Base-by-base conservation (phyloP, 1,284 basidiomycete genomes). In the Austroboletus niveus region DNA sequence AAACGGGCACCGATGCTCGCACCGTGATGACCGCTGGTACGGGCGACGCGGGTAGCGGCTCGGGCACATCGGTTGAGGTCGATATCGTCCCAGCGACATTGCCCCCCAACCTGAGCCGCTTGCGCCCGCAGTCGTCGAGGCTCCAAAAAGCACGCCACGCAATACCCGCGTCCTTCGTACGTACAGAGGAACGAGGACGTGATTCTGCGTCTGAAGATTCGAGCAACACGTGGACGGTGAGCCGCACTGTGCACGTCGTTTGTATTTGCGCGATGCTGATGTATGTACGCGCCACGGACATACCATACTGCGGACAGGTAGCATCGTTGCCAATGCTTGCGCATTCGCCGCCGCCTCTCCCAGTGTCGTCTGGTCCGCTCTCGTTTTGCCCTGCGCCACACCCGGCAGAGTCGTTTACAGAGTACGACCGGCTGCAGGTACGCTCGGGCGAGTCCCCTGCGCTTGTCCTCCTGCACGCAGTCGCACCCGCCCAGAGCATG, bases 351-450 rank as follows among this genome's bases (percentile, higher is more conserved):
- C 27, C 6, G 7, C 27, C 31, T 0, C 15, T 15, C 30, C 39
- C 39, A n/a, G 40, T 29, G 20, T 32, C 53, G 9, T 17, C 32
- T 41, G 46, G 43, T 7, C 38, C 52, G 3, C 48, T 66, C 38
- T 68, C 68, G 8, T 66, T 66, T 35, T 52, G 49, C 31, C 69
- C 66, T 6, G 41, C 55, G 1, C 17, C 52, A 7, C 67, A 57
- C 20, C 44, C 56, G 8, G 55, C 68, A 1, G 66, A 66, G 35
- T 65, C 68, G 27, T 66, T 70, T 22, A 56, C 55, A 8, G 69
- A 67, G 32, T 56, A 69, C 24, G 57, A 69, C 24, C 58, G 67
- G 30, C 42, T 70, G 34, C 53, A 54, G 5, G 51, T 66, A n/a
- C 56, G 55, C 10, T 62, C 56, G 8, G 34, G 45, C 32, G 52